Base-by-base conservation (phyloP, 106 monocot species). In the Amphibolis antarctica region DNA sequence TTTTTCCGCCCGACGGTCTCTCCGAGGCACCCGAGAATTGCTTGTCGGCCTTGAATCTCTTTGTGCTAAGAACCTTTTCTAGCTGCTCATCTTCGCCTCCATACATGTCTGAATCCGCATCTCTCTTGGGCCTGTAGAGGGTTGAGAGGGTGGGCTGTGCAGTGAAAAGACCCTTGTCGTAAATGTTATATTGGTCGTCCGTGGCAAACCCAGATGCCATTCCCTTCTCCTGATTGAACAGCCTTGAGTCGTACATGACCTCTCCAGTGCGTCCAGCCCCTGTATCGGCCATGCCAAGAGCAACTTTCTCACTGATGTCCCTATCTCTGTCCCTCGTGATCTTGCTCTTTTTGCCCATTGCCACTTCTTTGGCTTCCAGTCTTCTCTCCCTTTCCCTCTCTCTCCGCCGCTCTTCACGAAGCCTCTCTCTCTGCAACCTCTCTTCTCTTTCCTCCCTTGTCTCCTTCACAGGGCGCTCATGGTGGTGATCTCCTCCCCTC, bases 171-270 rank as follows among this genome's bases (percentile, higher is more conserved):
- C 90, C 90, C 59, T 96, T 96, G 31, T 89, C 89, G 60, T 90
- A 96, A 12, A 96, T 65, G 46, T 96, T 96, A 67, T 96, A 96
- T 66, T 89, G 96, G 43, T 96, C 96, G 71, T 96, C 96, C 30
- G 86, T 62, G 44, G 69, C 84, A 80, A 90, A 90, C 1, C 96
- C 96, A 70, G 96, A 96, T 4, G 78, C 86, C 96, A 96, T 96
- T 49, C 96, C 96, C 59, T 90, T 90, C 25, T 96, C 96, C 66
- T 96, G 96, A 66, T 96, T 96, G 50, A 96, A 96, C n/a, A 96
- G 72, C 70, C 96, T 82, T 59, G 89, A 86, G 56, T 96, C 96
- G 68, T 90, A 96, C 82, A 96, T 89, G 65, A 89, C 84, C 59
- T 96, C 89, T 46, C 96, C 90, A 21, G 58, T 28, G 11, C 74